These are phyloP conservation scores for Coriaria nepalensis DNA, from an alignment of 306 rosid genomes.

Conservation along the genomic window DNA sequence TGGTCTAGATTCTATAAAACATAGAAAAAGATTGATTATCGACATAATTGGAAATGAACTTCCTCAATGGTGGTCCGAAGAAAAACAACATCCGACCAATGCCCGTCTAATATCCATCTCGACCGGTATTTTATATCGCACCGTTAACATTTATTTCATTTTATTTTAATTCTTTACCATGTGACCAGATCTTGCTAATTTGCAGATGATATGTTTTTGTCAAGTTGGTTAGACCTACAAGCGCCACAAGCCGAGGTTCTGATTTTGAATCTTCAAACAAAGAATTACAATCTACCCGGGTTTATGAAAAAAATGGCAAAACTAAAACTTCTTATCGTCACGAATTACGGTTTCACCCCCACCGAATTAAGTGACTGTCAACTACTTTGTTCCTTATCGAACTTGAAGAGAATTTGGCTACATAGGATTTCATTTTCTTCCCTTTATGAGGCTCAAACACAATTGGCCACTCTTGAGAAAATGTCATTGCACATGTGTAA, in stretches of 20 bases:
- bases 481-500: no score
- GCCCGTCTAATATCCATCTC: conserved; percentile 43
- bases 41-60: conserved; percentile 27
- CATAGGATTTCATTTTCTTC: no score
- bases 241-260: conserved; percentile 39
- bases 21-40: conserved; percentile 33
- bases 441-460: no score
- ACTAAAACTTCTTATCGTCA: conserved; percentile 35
- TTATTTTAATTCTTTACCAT: no score
- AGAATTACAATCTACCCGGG: conserved; percentile 26
- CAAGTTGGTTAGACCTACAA: conserved; percentile 34
- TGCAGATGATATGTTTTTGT: conserved; percentile 42
- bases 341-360: conserved; percentile 27
- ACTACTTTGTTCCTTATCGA: conserved; percentile 14
- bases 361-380: conserved; percentile 26
- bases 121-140: no score
- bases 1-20: conserved; percentile 13
- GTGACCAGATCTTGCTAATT: no score
- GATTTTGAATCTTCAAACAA: conserved; percentile 27
- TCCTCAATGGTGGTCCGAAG: conserved; percentile 43
- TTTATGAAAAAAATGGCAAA: conserved; percentile 37
- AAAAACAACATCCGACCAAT: conserved; percentile 15
- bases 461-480: no score
- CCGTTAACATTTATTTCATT: no score
- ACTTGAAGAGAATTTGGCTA: no score